Evolutionary conservation across 2,329 filamentous ascomycete species (phyloP), one percentile per base, ranked within the genome.

Genomic region (Furcasterigmium furcatum): DNA sequence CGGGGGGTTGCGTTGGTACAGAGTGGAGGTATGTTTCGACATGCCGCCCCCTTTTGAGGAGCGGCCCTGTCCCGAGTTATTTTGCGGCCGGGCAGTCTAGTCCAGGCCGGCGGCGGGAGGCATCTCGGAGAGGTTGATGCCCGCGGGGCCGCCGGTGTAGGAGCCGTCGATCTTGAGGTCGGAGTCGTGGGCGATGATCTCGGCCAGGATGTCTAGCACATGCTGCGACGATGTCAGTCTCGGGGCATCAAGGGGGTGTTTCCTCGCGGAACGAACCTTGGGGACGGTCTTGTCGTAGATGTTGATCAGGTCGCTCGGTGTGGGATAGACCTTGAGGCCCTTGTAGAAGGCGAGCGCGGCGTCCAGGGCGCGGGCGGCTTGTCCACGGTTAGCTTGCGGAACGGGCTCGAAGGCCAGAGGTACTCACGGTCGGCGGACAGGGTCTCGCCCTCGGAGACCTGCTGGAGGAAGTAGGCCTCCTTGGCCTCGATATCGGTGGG

Each of bases 221-320:
- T 91, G 84, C 87, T 94, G 54, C 29, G 16, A 12, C 19, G n/a
- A 24, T 7, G 50, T 64, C 48, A 63, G 56, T 38, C 19, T 19
- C 4, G 34, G 5, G n/a, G 5, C 13, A n/a, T 13, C 14, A 29
- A 16, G n/a, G 32, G n/a, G 34, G 6, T 18, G 16, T 19, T 39
- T 6, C n/a, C 13, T 10, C 48, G 13, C 25, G 27, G 14, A 24
- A 41, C 60, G 51, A 58, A 90, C 91, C 87, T 96, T 96, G 58
- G 92, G 87, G 38, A 97, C 91, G 25, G 94, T 97, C 82, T 95
- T 96, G 70, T 99, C 94, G 71, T 99, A 99, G 68, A 99, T 96
- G 60, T 81, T 82, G 66, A 99, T 96, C 59, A 99, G 77, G 63
- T 97, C 94, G 58, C 85, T 81, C 12, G 92, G 94, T 60, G 89